Evolutionary conservation across 176 grass and related monocot genomes (phyloP).

Genomic region (Triticum timopheevii): DNA sequence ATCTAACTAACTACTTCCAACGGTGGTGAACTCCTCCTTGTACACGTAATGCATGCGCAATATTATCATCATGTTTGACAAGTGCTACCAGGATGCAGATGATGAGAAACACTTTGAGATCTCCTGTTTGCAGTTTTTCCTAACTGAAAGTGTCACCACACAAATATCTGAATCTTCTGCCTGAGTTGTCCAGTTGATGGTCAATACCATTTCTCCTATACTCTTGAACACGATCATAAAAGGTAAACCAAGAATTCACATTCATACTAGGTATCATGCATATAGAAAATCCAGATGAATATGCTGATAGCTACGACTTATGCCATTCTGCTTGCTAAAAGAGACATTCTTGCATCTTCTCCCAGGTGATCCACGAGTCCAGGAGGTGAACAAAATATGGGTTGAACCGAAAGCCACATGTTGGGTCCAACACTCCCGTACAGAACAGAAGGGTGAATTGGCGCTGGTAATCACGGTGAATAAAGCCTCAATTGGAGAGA

Average conservation of each 20-base stretch:
- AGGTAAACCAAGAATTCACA: conserved; percentile 43
- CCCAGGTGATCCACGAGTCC: conserved; percentile 56
- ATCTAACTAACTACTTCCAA: no score
- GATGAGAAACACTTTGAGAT: not conserved
- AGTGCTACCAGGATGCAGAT: conserved; percentile 28
- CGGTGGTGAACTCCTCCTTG: no score
- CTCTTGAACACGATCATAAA: conserved; percentile 60
- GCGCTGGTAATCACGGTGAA: conserved; percentile 50
- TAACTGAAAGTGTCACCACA: conserved; percentile 30
- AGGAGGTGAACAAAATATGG: conserved; percentile 52
- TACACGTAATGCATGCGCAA: no score
- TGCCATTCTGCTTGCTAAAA: conserved; percentile 18
- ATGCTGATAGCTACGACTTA: not conserved
- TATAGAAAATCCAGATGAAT: conserved; percentile 18
- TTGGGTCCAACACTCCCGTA: conserved; percentile 40
- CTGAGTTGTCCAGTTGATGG: conserved; percentile 35
- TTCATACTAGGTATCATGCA: not conserved
- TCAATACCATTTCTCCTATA: conserved; percentile 43
- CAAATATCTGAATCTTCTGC: conserved; percentile 41
- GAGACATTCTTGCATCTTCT: conserved; percentile 20
- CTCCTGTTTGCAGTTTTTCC: conserved; percentile 52
- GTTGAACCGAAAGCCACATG: conserved; percentile 37
- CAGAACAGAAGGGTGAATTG: conserved; percentile 45
- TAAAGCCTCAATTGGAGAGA: conserved; percentile 21
- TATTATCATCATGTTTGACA: not conserved